Evolutionary conservation across 2,329 filamentous ascomycete species (phyloP).

Genomic region (Cylindrodendrum hubeiense): DNA sequence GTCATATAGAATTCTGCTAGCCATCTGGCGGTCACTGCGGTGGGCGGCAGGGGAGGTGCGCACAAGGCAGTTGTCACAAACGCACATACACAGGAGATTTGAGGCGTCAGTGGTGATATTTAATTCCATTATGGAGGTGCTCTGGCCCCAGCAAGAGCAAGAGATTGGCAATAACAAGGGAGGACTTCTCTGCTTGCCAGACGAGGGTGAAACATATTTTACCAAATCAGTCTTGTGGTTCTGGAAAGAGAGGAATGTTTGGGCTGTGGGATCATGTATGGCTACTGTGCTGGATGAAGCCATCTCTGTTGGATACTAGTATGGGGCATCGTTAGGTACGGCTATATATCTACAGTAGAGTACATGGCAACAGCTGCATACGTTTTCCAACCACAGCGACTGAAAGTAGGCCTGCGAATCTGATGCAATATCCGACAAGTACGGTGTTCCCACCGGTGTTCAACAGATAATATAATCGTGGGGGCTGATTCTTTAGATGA

Average conservation of each 20-base stretch:
- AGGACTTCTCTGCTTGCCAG: neutral
- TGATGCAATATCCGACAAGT: too few species aligned
- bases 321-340: too few species aligned
- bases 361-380: too few species aligned
- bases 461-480: too few species aligned
- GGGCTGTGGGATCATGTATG: conserved; percentile 23
- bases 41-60: conserved; percentile 44
- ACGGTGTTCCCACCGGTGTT: too few species aligned
- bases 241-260: conserved; percentile 17
- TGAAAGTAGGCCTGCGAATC: too few species aligned
- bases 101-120: conserved; percentile 18
- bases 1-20: conserved; percentile 46
- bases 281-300: conserved; percentile 12
- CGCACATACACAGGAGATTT: neutral
- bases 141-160: neutral
- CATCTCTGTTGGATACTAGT: conserved; percentile 3
- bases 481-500: too few species aligned
- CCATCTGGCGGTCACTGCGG: conserved; percentile 46
- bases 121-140: conserved; percentile 20
- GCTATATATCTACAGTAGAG: too few species aligned
- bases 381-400: too few species aligned
- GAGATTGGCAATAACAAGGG: neutral
- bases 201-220: conserved; percentile 4
- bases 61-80: neutral
- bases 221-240: conserved; percentile 7